phyloP scores from a whole-genome alignment of 1,284 basidiomycete species.

The Ceratobasidium sp. region DNA sequence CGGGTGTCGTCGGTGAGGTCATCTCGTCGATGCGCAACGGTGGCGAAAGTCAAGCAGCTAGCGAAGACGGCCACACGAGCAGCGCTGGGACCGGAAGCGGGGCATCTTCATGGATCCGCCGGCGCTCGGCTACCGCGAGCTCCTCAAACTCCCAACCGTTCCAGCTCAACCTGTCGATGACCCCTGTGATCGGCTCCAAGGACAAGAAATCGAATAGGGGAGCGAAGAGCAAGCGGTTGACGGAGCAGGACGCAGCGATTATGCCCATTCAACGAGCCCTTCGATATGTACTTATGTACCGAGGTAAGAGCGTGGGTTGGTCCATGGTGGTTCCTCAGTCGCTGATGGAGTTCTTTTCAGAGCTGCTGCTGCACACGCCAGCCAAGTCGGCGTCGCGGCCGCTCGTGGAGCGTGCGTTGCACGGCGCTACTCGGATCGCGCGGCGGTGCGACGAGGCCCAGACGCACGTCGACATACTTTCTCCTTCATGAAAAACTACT shows the following conservation, averaged over 20 bases:
- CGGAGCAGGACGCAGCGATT: slow-evolving; percentile 70
- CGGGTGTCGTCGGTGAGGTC: slow-evolving; percentile 68
- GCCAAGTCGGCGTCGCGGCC: slow-evolving; percentile 58
- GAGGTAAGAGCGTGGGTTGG: slow-evolving; percentile 59
- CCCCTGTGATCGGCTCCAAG: slow-evolving; percentile 12
- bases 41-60: slow-evolving; percentile 36
- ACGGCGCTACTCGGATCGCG: slow-evolving; percentile 69
- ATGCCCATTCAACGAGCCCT: slow-evolving; percentile 74
- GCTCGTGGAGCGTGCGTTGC: slow-evolving; percentile 68
- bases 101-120: slow-evolving; percentile 37
- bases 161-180: slow-evolving; percentile 16
- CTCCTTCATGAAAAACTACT: slow-evolving; percentile 33
- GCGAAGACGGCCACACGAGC: slow-evolving; percentile 44
- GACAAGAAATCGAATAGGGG: slow-evolving; percentile 14
- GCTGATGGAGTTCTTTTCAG: slow-evolving; percentile 51
- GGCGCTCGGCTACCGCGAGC: slow-evolving; percentile 28
- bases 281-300: slow-evolving; percentile 73
- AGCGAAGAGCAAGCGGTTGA: slow-evolving; percentile 39
- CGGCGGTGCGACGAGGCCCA: slow-evolving; percentile 72
- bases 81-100: slow-evolving; percentile 46
- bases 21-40: slow-evolving; percentile 54
- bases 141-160: slow-evolving; percentile 1
- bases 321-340: slow-evolving; percentile 28
- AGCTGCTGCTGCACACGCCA: slow-evolving; percentile 61
- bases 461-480: slow-evolving; percentile 59